Percentiles rank a stretch among this genome's conserved stretches.
phyloP scores from a whole-genome alignment of 140 eudicot species.

The Anethum foeniculum region DNA sequence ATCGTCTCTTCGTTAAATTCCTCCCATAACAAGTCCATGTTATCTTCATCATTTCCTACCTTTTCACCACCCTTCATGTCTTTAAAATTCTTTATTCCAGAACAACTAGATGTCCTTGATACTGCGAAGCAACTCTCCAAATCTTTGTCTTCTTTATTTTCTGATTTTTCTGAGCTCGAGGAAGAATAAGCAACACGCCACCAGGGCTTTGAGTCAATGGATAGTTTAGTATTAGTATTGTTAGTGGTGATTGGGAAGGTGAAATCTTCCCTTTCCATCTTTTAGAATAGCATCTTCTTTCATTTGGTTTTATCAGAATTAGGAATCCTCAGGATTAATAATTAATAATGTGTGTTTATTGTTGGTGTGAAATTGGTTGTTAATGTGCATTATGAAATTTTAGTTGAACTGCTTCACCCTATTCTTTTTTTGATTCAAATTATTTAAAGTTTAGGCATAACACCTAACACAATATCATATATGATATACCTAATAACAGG shows the following conservation, averaged over 20 bases:
- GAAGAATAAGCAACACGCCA: not conserved
- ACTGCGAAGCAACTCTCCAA: not conserved
- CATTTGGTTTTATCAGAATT: not conserved
- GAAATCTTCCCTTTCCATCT: not conserved
- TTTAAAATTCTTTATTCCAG: not conserved
- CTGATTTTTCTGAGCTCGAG: not conserved
- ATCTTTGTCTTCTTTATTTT: not conserved
- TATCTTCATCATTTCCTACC: not conserved
- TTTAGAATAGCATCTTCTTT: not conserved
- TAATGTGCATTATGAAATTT: not conserved
- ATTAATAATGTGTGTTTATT: not conserved
- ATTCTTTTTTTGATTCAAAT: not conserved
- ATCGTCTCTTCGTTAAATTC: not conserved
- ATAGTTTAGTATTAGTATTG: not conserved
- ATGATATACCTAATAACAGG: no score
- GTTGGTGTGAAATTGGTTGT: not conserved
- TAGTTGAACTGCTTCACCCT: slow-evolving; percentile 2
- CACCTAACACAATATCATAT: not conserved
- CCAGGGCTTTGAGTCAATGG: not conserved
- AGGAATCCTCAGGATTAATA: not conserved
- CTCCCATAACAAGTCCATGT: slow-evolving; percentile 2
- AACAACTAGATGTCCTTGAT: not conserved
- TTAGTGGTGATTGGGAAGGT: not conserved
- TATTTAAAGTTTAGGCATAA: not conserved
- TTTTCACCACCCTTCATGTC: not conserved